Evolutionary conservation across 805 yeast species (phyloP).

Genomic region (Starmerella vitae): DNA sequence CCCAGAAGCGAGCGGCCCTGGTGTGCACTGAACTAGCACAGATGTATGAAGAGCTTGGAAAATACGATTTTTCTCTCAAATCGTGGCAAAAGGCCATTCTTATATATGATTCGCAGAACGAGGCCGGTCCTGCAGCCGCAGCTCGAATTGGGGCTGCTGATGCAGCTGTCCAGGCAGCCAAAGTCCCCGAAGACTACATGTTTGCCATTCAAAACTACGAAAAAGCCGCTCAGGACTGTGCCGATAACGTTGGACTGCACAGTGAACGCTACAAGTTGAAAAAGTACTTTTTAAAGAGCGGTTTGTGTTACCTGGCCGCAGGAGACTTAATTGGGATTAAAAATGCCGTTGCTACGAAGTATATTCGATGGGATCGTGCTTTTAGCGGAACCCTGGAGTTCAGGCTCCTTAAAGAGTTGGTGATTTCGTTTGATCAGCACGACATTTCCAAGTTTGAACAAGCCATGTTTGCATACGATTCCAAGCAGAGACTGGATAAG

Average conservation of each 20-base stretch:
- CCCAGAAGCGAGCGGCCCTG: conserved; percentile 16
- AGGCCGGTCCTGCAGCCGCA: conserved; percentile 10
- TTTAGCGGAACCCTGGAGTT: conserved; percentile 13
- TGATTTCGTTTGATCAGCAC: conserved; percentile 8
- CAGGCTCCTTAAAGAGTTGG: conserved; percentile 10
- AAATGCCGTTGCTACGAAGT: conserved; percentile 3
- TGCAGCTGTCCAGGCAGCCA: conserved; percentile 8
- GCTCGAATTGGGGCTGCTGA: conserved; percentile 14
- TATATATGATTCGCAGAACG: conserved; percentile 8
- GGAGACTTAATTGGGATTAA: conserved; percentile 10
- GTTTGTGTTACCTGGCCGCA: conserved; percentile 15
- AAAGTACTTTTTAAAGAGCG: conserved; percentile 11
- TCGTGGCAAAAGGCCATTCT: conserved; percentile 11
- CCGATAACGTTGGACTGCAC: conserved; percentile 3
- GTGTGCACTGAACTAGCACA: conserved; percentile 13
- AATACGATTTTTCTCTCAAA: conserved; percentile 8
- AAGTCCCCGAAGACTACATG: conserved; percentile 3
- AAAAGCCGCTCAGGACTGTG: conserved; percentile 9
- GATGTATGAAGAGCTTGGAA: conserved; percentile 8
- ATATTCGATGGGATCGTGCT: conserved; percentile 11
- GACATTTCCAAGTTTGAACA: conserved; percentile 16
- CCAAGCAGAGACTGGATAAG: conserved; percentile 14
- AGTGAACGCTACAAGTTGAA: conserved; percentile 11
- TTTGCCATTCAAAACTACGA: conserved; percentile 14
- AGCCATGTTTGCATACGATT: conserved; percentile 17